phyloP scores from a whole-genome alignment of 345 rosid species.

The Corchorus capsularis region DNA sequence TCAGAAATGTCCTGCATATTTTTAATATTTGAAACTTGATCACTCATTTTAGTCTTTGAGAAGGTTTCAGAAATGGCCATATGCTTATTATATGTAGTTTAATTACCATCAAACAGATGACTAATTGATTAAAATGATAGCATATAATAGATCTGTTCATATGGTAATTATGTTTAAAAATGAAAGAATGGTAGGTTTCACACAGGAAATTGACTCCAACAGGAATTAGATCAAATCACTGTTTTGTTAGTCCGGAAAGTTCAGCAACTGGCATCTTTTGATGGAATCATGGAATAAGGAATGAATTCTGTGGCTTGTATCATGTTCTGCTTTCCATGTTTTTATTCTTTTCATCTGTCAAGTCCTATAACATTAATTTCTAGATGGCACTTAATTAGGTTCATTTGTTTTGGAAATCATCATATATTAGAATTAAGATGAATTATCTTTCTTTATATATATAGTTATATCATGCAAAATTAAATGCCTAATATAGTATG shows the following conservation, averaged over 20 bases:
- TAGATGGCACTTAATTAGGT: too few relatives aligned
- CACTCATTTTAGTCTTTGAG: too few relatives aligned
- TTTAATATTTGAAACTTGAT: too few relatives aligned
- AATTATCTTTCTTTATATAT: too few relatives aligned
- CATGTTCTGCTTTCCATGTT: not conserved
- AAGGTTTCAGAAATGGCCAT: too few relatives aligned
- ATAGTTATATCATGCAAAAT: not conserved
- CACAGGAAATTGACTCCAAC: not conserved
- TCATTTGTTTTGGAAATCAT: too few relatives aligned
- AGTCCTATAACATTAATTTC: not conserved
- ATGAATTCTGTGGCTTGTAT: not conserved
- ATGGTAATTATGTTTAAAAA: not conserved
- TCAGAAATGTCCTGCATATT: too few relatives aligned
- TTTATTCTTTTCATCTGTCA: not conserved
- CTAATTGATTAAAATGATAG: too few relatives aligned
- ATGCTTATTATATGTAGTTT: too few relatives aligned
- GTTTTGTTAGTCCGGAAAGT: not conserved
- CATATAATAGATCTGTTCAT: not conserved
- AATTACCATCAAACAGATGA: not conserved
- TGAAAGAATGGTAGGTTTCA: not conserved
- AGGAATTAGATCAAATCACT: too few relatives aligned
- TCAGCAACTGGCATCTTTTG: too few relatives aligned
- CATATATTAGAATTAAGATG: too few relatives aligned
- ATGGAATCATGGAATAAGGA: not conserved
- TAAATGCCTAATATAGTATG: not conserved